Conservation (phyloP, 345 rosid genomes). For the Rhodomyrtus tomentosa region DNA sequence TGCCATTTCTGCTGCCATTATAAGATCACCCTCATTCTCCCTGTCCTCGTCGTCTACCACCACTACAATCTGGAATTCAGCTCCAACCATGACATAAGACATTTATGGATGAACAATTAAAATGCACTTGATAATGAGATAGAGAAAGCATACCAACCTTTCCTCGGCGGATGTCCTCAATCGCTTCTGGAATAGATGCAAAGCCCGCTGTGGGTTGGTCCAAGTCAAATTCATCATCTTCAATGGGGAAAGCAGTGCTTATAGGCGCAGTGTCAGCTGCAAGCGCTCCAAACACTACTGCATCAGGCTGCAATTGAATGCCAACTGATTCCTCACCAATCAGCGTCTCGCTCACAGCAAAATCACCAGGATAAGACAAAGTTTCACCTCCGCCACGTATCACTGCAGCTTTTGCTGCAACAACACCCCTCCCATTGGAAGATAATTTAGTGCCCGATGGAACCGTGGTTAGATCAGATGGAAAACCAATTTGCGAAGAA, state of each 20-base stretch:
- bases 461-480: conserved; percentile 9
- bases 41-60: conserved; percentile 94
- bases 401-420: conserved; percentile 34
- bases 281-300: conserved; percentile 28
- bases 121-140: neutral
- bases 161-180: conserved; percentile 85
- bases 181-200: conserved; percentile 72
- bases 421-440: conserved; percentile 13
- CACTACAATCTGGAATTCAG: conserved; percentile 56
- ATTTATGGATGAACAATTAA: neutral
- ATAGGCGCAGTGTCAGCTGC: conserved; percentile 30
- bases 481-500: conserved; percentile 13
- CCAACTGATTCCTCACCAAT: conserved; percentile 5
- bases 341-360: conserved; percentile 5
- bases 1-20: conserved; percentile 77
- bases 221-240: conserved; percentile 56
- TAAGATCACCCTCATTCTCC: conserved; percentile 91
- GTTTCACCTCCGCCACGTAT: conserved; percentile 56
- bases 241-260: conserved; percentile 28
- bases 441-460: conserved; percentile 19
- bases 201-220: conserved; percentile 68
- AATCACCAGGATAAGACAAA: conserved; percentile 29
- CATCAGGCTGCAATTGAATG: conserved; percentile 24
- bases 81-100: conserved; percentile 2
- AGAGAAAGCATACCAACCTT: conserved; percentile 37